Evolutionary conservation across 2,329 filamentous ascomycete genomes (phyloP).

Genomic region (Colletotrichum paranaense): DNA sequence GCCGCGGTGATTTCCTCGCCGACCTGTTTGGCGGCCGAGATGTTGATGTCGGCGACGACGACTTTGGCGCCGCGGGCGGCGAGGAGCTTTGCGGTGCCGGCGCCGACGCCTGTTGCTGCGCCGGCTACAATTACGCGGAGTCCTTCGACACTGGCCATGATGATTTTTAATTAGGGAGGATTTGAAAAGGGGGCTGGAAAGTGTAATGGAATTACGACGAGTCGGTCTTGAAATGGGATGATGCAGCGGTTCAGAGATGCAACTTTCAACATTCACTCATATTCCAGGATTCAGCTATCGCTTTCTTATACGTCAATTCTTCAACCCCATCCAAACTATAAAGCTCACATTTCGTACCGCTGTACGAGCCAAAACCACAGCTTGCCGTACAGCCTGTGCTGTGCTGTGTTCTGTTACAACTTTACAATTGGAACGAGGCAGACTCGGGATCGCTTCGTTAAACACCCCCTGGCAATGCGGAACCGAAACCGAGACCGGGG

Average conservation of each 20-base stretch:
- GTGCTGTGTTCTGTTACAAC: too few relatives aligned
- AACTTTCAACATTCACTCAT: too few relatives aligned
- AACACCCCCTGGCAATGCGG: neutral
- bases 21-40: constrained; percentile 7
- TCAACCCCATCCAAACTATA: too few relatives aligned
- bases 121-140: constrained; percentile 14
- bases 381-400: too few relatives aligned
- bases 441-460: neutral
- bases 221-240: too few relatives aligned
- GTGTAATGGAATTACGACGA: too few relatives aligned
- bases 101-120: constrained; percentile 11
- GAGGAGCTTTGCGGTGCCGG: constrained; percentile 16
- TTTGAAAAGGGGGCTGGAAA: too few relatives aligned
- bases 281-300: neutral
- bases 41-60: constrained; percentile 17
- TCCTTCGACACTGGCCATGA: constrained; percentile 12
- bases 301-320: neutral
- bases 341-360: neutral
- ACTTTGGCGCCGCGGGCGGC: constrained; percentile 15
- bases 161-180: too few relatives aligned
- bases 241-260: too few relatives aligned
- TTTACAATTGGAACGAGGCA: too few relatives aligned
- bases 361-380: too few relatives aligned
- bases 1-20: neutral
- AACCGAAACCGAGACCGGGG: constrained; percentile 20